These are phyloP conservation scores for Pestalotiopsis sp. DNA, from an alignment of 2,329 filamentous ascomycete genomes.

Conservation along the genomic window DNA sequence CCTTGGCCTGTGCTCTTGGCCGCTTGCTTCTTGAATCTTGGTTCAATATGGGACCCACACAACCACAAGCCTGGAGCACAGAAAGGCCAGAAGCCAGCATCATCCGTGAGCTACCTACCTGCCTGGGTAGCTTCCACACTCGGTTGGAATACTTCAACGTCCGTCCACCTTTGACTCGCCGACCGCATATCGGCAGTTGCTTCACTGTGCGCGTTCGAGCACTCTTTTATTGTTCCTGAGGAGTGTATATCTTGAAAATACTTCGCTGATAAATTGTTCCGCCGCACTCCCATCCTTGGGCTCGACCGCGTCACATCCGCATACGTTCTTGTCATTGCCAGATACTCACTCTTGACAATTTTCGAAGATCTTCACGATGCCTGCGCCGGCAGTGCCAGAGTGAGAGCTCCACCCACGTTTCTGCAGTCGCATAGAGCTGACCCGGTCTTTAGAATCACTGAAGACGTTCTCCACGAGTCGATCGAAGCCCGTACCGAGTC, in stretches of 20 bases:
- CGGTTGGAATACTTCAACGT: not conserved
- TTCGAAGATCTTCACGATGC: slow-evolving; percentile 20
- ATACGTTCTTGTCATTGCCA: not conserved
- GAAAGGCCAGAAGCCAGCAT: not conserved
- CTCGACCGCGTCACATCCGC: not conserved
- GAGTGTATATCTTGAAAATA: not conserved
- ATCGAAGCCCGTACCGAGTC: slow-evolving; percentile 92
- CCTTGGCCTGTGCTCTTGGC: not conserved
- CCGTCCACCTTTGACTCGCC: not conserved
- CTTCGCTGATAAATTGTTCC: not conserved
- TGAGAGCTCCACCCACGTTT: slow-evolving; percentile 16
- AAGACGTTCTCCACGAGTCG: slow-evolving; percentile 88
- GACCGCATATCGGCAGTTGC: not conserved
- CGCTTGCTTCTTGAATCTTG: not conserved
- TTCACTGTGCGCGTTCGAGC: not conserved
- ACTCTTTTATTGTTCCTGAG: not conserved
- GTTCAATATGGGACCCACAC: not conserved
- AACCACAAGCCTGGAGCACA: not conserved
- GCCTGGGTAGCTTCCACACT: not conserved
- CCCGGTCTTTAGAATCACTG: slow-evolving; percentile 70
- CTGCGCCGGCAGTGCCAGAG: slow-evolving; percentile 35
- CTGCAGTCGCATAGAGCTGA: not conserved
- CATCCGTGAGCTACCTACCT: not conserved
- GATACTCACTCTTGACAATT: not conserved
- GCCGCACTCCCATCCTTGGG: not conserved